Base-by-base conservation (phyloP, 148 eudicot species). In the Persicaria maculosa region DNA sequence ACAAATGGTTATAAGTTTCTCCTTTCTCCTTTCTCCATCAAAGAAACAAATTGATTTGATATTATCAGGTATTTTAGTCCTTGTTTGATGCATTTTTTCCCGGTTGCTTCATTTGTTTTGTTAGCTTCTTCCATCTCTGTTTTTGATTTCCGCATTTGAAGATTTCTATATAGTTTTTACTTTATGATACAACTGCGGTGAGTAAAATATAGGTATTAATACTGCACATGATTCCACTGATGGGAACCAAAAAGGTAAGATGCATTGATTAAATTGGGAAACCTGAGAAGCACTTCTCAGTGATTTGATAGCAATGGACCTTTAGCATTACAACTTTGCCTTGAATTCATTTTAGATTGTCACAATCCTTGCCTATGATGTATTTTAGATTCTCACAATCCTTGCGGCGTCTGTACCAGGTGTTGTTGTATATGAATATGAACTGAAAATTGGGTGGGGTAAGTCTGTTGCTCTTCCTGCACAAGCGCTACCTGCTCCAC, bases 401-500 rank as follows among this genome's bases (percentile, higher is more conserved):
- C 47, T 36, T 65, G 12, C 43, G 70, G 47, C 17, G 40, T 65
- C 17, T 83, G 64, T 69, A 81, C 44, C 90, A 94, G 98, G 98
- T 64, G 97, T 95, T 46, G 83, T 92, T 40, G 92, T 95, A 50
- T 95, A 90, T 84, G 98, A 94, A 64, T 90, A 90, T 84, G 98
- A 95, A 77, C 80, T 95, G 85, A 95, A 95, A 87, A 92, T 92
- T 76, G 98, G 98, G 72, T 95, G 98, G 98, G 98, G 98, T 83
- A 95, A 95, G 81, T 88, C 98, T 71, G 98, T 95, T 47, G 89
- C 97, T 72, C 97, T 95, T 73, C 98, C 98, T 74, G 91, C 98
- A 72, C 98, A 95, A 81, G 97, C 98, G 19, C 84, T 94, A 47
- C 98, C 98, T 82, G 98, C 98, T 73, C 98, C 98, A 75, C 98